A percentile compares a stretch with the other conserved stretches of the same genome.
Conservation (phyloP, 1,139 yeast species). For the Kurtzmaniella quercitrusa region DNA sequence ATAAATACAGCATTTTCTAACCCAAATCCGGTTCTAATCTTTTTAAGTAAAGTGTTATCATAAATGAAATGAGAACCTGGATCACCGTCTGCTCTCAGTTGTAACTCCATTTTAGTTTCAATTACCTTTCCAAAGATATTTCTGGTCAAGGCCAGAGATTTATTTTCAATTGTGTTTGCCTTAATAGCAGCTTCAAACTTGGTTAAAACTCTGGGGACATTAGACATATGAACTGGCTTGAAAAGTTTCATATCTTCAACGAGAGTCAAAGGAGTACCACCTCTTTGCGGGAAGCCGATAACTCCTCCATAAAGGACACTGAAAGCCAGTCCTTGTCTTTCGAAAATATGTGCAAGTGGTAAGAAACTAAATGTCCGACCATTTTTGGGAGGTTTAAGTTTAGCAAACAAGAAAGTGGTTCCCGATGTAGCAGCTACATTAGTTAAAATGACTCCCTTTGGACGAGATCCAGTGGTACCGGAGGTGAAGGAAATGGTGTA, state of each 20-base stretch:
- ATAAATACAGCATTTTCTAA: conserved; percentile 23
- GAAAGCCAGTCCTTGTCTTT: conserved; percentile 29
- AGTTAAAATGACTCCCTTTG: conserved; percentile 35
- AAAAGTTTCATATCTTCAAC: conserved; percentile 53
- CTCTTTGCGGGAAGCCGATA: conserved; percentile 42
- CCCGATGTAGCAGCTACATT: conserved; percentile 28
- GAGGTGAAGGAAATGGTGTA: conserved; percentile 31
- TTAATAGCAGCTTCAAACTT: conserved; percentile 54
- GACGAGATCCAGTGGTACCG: conserved; percentile 36
- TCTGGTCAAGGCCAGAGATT: conserved; percentile 14
- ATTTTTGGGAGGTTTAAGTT: conserved; percentile 10
- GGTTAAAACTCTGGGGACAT: conserved; percentile 66
- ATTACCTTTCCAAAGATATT: conserved; percentile 16
- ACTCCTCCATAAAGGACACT: conserved; percentile 31
- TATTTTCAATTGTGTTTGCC: conserved; percentile 25
- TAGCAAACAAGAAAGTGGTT: conserved; percentile 15
- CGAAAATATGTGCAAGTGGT: conserved; percentile 56
- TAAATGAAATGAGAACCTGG: conserved; percentile 26
- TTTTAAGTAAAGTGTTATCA: conserved; percentile 21
- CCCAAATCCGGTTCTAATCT: conserved; percentile 30
- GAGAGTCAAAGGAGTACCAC: conserved; percentile 40
- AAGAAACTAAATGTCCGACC: conserved; percentile 35
- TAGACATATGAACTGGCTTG: conserved; percentile 50
- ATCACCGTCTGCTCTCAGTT: conserved; percentile 23
- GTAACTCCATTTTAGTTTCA: conserved; percentile 28